A percentile compares a stretch with the other conserved stretches of the same genome.
phyloP scores from a whole-genome alignment of 2,329 filamentous ascomycete species.

The Hymenoscyphus salicellus region DNA sequence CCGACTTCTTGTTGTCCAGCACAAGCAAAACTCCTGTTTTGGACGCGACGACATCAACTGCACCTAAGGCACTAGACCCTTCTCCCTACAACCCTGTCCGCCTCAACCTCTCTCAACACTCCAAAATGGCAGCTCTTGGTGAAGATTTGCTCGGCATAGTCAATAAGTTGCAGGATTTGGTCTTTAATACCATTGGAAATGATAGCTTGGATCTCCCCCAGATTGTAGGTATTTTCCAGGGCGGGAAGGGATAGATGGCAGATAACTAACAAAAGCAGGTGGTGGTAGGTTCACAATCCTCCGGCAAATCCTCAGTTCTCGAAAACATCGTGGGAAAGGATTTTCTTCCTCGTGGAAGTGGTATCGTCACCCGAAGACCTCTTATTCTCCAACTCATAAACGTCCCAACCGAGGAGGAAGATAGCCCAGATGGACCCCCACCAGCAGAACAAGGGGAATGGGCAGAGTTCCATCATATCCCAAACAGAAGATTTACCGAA shows the following conservation, averaged over 20 bases:
- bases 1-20: not conserved
- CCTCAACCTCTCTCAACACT: slow-evolving; percentile 13
- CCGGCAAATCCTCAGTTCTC: slow-evolving; percentile 95
- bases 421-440: slow-evolving; percentile 66
- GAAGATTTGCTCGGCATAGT: slow-evolving; percentile 93
- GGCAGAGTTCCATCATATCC: slow-evolving; percentile 96
- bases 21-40: slow-evolving; percentile 3
- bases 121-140: slow-evolving; percentile 82
- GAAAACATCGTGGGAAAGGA: slow-evolving; percentile 98
- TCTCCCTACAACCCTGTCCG: not conserved
- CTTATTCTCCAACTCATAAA: slow-evolving; percentile 98
- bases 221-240: slow-evolving; percentile 66
- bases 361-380: slow-evolving; percentile 91
- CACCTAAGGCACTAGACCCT: not conserved
- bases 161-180: slow-evolving; percentile 97
- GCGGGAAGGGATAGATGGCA: slow-evolving; percentile 16
- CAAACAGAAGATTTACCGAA: slow-evolving; percentile 82
- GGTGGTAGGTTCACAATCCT: slow-evolving; percentile 96
- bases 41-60: not conserved
- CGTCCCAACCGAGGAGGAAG: slow-evolving; percentile 67
- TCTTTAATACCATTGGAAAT: slow-evolving; percentile 99
- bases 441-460: slow-evolving; percentile 66
- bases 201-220: slow-evolving; percentile 96
- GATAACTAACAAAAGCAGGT: slow-evolving; percentile 49
- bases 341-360: slow-evolving; percentile 92